These are phyloP conservation scores for Pyrus hybrid DNA, from an alignment of 331 rosid species.

Conservation along the genomic window DNA sequence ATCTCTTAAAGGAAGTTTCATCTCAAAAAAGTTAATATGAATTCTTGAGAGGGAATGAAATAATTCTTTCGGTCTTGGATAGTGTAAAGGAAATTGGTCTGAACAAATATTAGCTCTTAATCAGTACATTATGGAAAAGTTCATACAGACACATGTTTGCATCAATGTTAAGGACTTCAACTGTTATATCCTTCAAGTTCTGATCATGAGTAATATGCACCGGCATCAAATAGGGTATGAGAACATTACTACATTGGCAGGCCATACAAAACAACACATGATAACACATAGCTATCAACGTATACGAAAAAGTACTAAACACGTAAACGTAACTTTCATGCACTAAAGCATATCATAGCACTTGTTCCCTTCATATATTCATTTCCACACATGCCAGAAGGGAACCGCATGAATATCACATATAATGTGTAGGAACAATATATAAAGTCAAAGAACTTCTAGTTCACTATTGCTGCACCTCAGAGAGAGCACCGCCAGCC, in stretches of 20 bases:
- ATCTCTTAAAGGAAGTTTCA: neutral
- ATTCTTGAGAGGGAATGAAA: neutral
- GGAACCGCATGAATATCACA: neutral
- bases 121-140: neutral
- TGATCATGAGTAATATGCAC: neutral
- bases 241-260: neutral
- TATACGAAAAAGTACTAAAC: neutral
- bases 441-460: neutral
- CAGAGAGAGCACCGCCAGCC: conserved; percentile 37
- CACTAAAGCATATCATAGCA: neutral
- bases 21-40: neutral
- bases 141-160: neutral
- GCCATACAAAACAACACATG: neutral
- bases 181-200: neutral
- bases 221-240: neutral
- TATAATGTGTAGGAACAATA: neutral
- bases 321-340: neutral
- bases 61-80: neutral
- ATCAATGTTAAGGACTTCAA: neutral
- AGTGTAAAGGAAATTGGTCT: neutral
- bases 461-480: conserved; percentile 32
- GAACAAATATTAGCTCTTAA: neutral
- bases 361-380: neutral
- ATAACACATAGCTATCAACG: neutral
- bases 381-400: neutral